Conservation (phyloP, 345 rosid genomes). For the Eucalyptus polyanthemos region DNA sequence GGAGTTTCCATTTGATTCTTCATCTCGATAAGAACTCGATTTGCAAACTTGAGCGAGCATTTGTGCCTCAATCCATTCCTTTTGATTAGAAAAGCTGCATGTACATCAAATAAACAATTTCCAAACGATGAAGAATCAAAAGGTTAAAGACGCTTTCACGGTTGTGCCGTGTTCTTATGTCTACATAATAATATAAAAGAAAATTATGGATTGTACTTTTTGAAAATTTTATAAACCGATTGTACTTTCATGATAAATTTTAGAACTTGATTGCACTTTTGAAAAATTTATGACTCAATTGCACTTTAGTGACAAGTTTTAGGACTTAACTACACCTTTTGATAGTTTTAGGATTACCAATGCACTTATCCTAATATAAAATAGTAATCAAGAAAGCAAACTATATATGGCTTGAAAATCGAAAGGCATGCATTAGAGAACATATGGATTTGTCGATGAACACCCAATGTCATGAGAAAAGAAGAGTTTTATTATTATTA, state of each 20-base stretch:
- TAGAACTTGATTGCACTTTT: too few relatives aligned
- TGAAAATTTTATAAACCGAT: fast-evolving
- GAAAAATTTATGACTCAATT: too few relatives aligned
- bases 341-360: fast-evolving
- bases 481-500: background rate
- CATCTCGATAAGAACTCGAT: background rate
- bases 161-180: background rate
- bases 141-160: background rate
- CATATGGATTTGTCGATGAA: background rate
- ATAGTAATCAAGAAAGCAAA: background rate
- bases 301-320: too few relatives aligned
- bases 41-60: background rate
- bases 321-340: fast-evolving
- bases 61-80: background rate
- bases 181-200: background rate
- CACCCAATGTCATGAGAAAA: background rate
- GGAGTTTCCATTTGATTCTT: fast-evolving
- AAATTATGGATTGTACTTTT: background rate
- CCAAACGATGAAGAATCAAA: background rate
- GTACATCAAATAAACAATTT: background rate
- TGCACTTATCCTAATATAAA: background rate
- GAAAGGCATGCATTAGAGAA: background rate
- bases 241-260: too few relatives aligned
- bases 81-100: background rate
- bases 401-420: background rate